phyloP scores from a whole-genome alignment of 2,329 filamentous ascomycete species.

The Macroventuria anomochaeta region DNA sequence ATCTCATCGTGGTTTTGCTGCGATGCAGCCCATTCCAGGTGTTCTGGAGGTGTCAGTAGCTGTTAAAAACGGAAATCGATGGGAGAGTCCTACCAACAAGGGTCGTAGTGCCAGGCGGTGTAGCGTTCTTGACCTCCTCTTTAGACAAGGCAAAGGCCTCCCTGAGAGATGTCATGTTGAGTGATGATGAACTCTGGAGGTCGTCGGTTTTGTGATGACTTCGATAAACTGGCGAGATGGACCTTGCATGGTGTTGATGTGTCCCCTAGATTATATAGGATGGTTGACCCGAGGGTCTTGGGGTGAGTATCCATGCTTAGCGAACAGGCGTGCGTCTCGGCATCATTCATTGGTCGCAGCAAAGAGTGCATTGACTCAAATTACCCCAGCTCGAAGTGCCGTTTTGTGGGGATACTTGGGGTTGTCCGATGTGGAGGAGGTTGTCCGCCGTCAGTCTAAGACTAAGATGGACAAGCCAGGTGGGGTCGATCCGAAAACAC shows the following conservation, averaged over 20 bases:
- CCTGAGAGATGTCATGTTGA: constrained; percentile 43
- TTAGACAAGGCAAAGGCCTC: constrained; percentile 50
- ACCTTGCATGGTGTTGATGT: not conserved
- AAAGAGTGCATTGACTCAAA: constrained; percentile 13
- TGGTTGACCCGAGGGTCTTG: not conserved
- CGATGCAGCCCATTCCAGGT: constrained; percentile 38
- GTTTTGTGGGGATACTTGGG: constrained; percentile 18
- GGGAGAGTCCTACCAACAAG: constrained; percentile 44
- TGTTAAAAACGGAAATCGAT: not conserved
- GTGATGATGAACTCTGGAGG: not conserved
- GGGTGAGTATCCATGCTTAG: not conserved
- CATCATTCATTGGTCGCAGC: constrained; percentile 1
- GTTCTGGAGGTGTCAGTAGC: constrained; percentile 28
- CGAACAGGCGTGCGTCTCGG: constrained; percentile 9
- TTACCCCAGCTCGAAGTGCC: constrained; percentile 8
- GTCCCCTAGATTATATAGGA: constrained; percentile 3
- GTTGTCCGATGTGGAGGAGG: constrained; percentile 26
- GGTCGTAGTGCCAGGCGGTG: constrained; percentile 50
- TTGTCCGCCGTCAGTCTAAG: constrained; percentile 2
- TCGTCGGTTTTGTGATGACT: not conserved
- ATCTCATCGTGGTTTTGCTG: constrained; percentile 45
- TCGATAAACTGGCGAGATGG: not conserved
- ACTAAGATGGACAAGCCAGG: constrained; percentile 8
- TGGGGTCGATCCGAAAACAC: constrained; percentile 3
- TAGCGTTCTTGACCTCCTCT: constrained; percentile 47